A percentile compares a stretch with the other conserved stretches of the same genome.
Conservation (phyloP, 805 yeast species). For the Saturnispora ahearnii region DNA sequence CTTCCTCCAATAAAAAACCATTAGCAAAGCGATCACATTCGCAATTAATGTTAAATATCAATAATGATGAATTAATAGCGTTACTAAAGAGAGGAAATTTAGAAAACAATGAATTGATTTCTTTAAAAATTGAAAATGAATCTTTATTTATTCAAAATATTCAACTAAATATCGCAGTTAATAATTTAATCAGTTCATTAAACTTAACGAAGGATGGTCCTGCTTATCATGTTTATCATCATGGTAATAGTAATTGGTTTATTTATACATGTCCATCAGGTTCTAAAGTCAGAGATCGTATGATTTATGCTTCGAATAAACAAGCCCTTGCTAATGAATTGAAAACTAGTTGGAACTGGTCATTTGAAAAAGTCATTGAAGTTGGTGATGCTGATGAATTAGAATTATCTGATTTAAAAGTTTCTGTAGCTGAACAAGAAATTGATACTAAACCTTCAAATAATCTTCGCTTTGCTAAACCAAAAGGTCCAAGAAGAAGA, state of each 20-base stretch:
- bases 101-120: neutral
- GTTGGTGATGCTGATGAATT: constrained; percentile 68
- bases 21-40: constrained; percentile 6
- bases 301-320: constrained; percentile 84
- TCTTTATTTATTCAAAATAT: neutral
- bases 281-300: constrained; percentile 80
- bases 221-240: constrained; percentile 8
- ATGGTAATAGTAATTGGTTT: constrained; percentile 35
- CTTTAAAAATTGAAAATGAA: constrained; percentile 7
- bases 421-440: neutral
- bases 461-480: constrained; percentile 40
- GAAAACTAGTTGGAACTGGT: constrained; percentile 27
- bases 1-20: constrained; percentile 6
- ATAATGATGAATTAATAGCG: neutral
- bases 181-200: neutral
- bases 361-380: constrained; percentile 45
- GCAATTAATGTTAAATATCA: constrained; percentile 6
- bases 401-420: constrained; percentile 41
- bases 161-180: neutral
- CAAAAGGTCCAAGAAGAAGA: constrained; percentile 63
- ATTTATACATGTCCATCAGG: constrained; percentile 87
- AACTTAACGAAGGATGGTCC: neutral
- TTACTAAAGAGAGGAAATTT: neutral
- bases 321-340: constrained; percentile 48
- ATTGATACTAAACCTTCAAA: constrained; percentile 12